Base-by-base conservation (phyloP, 2,329 filamentous ascomycete genomes). In the Ascocoryne sarcoides region DNA sequence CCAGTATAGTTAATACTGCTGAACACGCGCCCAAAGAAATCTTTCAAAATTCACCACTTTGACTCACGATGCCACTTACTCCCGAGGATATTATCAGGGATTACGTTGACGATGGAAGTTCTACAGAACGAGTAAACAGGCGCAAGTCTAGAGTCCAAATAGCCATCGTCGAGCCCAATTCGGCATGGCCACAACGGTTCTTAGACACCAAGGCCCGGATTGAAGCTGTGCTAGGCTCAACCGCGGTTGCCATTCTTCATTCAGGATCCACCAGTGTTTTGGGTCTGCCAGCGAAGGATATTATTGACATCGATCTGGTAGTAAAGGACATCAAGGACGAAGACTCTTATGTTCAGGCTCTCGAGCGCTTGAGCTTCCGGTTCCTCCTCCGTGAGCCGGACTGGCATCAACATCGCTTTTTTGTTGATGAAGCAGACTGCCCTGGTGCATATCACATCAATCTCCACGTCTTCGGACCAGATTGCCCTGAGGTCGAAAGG, bases 241-340 rank as follows among this genome's bases (percentile, higher is more conserved):
- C 26, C 45, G 60, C n/a, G 50, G 29, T 45, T 12, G 39, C 54
- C 18, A 52, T 74, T 37, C 45, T 54, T 17, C 70, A 74, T 51
- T 57, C 65, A 30, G 71, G 71, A 19, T 73, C 68, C 5, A 74
- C 71, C 30, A 67, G 65, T 42, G 60, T 75, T 5, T 64, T 67
- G 0, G 57, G 54, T 10, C 62, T 74, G 4, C 62, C 68, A 0
- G 70, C 71, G 36, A 74, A 75, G 56, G 58, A 61, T 26, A 56
- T 72, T 39, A 71, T 75, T 38, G 70, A 75, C 51, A 60, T 74
- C 16, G 71, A 73, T 50, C 50, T 73, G 4, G 58, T 64, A 3
- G 60, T 74, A 7, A 36, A 50, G 3, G 59, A 70, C 35, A 43
- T 62, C 17, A 47, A 48, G 9, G 60, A 65, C 29, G 69, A 74